Base-by-base conservation (phyloP, 805 yeast species). In the Pichia heedii region DNA sequence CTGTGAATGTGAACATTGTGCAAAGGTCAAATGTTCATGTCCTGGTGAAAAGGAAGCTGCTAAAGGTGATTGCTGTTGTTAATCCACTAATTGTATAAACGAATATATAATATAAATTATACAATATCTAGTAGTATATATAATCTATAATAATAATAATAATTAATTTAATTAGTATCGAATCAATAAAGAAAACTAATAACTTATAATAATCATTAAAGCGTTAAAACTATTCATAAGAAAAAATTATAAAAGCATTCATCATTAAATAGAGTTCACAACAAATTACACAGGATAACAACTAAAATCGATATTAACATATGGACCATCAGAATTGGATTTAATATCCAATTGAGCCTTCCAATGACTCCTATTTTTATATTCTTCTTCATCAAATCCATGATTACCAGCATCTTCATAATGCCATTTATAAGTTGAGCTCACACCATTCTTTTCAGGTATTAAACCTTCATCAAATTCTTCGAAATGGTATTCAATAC, bases 261-360 rank as follows among this genome's bases (percentile, higher is more conserved):
- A n/a, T n/a, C n/a, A n/a, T n/a, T n/a, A n/a, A n/a, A n/a, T n/a
- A n/a, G n/a, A n/a, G n/a, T n/a, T n/a, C n/a, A n/a, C n/a, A n/a
- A n/a, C n/a, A n/a, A n/a, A 18, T 22, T 20, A 22, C 12, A 39
- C 12, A n/a, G 42, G 46, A 12, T 20, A 19, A 22, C 46, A 43
- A n/a, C 15, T 15, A 57, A 81, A 81, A 52, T 76, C 80, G 20
- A 82, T 81, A 44, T 73, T 77, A 40, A 82, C 81, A 62, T 71
- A 60, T 19, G 90, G 84, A 55, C 74, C 76, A 46, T 76, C 76
- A 44, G 79, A 79, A 60, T 77, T 77, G 56, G 85, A 79, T 50
- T 70, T 73, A 41, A 81, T 81, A 43, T 71, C 74, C 54, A 82
- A 71, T 50, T 72, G 73, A 44, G 81, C 73, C 50, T 70, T 77